phyloP scores from a whole-genome alignment of 2,329 filamentous ascomycete genomes.

The Alternaria triticimaculans region DNA sequence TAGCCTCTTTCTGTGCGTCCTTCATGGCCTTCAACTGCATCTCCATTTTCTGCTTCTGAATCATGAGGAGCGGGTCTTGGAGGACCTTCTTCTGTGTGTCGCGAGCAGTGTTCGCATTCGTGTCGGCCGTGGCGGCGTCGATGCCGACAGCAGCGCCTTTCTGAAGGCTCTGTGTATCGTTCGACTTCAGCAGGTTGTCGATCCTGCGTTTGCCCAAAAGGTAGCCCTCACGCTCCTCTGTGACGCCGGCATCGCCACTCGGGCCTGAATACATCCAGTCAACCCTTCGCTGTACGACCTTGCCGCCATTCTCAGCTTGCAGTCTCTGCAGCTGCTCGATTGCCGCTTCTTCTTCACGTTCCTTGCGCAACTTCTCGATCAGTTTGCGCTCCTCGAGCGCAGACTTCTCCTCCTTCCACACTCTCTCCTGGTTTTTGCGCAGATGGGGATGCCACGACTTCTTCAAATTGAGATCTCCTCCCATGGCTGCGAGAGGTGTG shows the following conservation, averaged over 20 bases:
- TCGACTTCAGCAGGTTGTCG: conserved; percentile 78
- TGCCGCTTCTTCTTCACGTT: conserved; percentile 90
- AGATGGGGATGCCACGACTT: conserved; percentile 87
- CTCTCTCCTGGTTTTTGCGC: conserved; percentile 86
- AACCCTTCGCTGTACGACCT: conserved; percentile 79
- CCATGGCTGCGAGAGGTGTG: conserved; percentile 66
- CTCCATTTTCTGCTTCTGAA: conserved; percentile 80
- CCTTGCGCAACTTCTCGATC: conserved; percentile 88
- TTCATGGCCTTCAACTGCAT: conserved; percentile 68
- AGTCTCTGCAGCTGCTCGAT: conserved; percentile 91
- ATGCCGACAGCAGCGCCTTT: conserved; percentile 61
- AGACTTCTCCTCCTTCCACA: conserved; percentile 90
- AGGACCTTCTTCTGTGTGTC: conserved; percentile 87
- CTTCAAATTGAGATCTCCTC: conserved; percentile 94
- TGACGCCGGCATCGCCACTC: conserved; percentile 68
- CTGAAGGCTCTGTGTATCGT: conserved; percentile 75
- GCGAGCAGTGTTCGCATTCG: conserved; percentile 71
- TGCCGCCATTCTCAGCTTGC: conserved; percentile 80
- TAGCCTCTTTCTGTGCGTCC: conserved; percentile 54
- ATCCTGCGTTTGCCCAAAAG: conserved; percentile 91
- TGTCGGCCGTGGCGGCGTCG: conserved; percentile 58
- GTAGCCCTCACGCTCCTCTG: conserved; percentile 92
- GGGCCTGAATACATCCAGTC: conserved; percentile 99
- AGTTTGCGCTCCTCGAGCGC: conserved; percentile 94
- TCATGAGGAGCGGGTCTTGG: conserved; percentile 89